Percentiles rank a stretch among this genome's conserved stretches.
Conservation (phyloP, 768 basidiomycete genomes). For the Terana coerulea region DNA sequence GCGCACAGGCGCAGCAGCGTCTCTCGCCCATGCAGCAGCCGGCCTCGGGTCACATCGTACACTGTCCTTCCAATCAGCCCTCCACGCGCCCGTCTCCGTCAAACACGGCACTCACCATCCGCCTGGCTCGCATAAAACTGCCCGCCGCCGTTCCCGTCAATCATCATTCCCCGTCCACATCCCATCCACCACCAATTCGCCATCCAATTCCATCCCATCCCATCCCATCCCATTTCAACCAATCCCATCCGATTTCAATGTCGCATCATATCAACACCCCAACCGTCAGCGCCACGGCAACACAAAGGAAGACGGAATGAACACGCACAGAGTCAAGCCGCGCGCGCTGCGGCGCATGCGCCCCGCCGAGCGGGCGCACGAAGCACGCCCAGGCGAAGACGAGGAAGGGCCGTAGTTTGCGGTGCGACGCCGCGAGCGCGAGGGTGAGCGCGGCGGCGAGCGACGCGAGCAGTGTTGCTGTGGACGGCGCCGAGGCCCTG, state of each 20-base stretch:
- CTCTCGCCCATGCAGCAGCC: slow-evolving; percentile 62
- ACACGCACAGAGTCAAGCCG: neutral
- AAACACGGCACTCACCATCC: slow-evolving; percentile 9
- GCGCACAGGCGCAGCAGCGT: slow-evolving; percentile 71
- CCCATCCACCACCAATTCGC: no score
- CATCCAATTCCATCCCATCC: no score
- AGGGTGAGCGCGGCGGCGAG: slow-evolving; percentile 6
- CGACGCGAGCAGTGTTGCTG: neutral
- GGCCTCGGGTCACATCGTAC: slow-evolving; percentile 63
- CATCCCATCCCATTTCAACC: no score
- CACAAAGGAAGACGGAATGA: neutral
- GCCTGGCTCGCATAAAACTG: slow-evolving; percentile 17
- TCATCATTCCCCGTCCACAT: no score
- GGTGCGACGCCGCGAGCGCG: slow-evolving; percentile 3
- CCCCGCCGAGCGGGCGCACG: slow-evolving; percentile 12
- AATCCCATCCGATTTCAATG: neutral
- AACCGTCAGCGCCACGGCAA: no score
- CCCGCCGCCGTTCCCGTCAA: neutral
- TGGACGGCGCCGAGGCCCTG: neutral
- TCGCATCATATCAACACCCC: neutral
- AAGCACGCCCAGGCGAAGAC: slow-evolving; percentile 12
- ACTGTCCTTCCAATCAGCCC: slow-evolving; percentile 22
- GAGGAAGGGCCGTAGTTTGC: slow-evolving; percentile 7
- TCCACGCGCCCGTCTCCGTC: slow-evolving; percentile 9
- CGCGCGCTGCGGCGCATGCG: neutral